Percentiles rank a stretch among this genome's conserved stretches.
These are phyloP conservation scores for Plasmopara halstedii DNA, from an alignment of 352 stramenopile genomes.

Conservation along the genomic window DNA sequence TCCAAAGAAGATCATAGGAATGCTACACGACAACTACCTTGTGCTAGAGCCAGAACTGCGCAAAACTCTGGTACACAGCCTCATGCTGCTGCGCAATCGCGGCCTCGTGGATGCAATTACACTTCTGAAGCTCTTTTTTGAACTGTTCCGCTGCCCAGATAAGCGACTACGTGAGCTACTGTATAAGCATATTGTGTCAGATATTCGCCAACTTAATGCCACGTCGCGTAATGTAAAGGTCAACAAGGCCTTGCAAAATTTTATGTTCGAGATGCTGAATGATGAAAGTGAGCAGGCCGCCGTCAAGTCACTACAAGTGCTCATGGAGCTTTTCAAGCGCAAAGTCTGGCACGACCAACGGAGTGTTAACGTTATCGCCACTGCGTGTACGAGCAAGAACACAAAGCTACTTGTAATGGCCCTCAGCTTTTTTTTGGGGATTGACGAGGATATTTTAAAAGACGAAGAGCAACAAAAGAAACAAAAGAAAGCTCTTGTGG, in stretches of 20 bases:
- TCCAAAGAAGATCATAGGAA: slow-evolving; percentile 86
- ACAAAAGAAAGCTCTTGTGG: slow-evolving; percentile 70
- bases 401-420: slow-evolving; percentile 85
- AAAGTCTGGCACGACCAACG: slow-evolving; percentile 96
- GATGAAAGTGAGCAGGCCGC: slow-evolving; percentile 81
- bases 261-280: slow-evolving; percentile 92
- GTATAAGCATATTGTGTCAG: slow-evolving; percentile 95
- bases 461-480: slow-evolving; percentile 92
- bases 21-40: slow-evolving; percentile 88
- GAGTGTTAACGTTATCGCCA: slow-evolving; percentile 95
- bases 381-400: slow-evolving; percentile 84
- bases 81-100: slow-evolving; percentile 96
- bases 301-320: slow-evolving; percentile 88
- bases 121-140: slow-evolving; percentile 94
- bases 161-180: slow-evolving; percentile 93
- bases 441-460: slow-evolving; percentile 95
- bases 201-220: slow-evolving; percentile 84
- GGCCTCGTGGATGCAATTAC: slow-evolving; percentile 87
- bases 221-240: slow-evolving; percentile 94
- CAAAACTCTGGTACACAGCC: slow-evolving; percentile 90
- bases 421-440: slow-evolving; percentile 98
- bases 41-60: slow-evolving; percentile 89
- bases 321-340: slow-evolving; percentile 94
- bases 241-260: slow-evolving; percentile 93
- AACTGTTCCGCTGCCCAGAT: slow-evolving; percentile 94